A percentile compares a stretch with the other conserved stretches of the same genome.
Evolutionary conservation across 2,329 filamentous ascomycete genomes (phyloP).

Genomic region (Fusarium sp.): DNA sequence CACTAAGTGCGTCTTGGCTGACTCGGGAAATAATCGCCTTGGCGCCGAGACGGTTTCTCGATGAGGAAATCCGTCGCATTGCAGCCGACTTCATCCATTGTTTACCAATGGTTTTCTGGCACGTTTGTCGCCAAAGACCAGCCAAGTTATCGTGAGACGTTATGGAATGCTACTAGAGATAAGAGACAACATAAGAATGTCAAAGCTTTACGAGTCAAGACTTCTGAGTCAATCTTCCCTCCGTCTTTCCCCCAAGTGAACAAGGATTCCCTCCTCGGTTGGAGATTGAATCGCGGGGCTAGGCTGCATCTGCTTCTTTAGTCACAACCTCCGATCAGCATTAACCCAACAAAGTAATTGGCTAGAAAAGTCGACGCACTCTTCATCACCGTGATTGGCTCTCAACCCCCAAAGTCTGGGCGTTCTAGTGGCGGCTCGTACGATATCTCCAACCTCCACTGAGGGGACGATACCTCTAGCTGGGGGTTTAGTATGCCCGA

Average conservation of each 20-base stretch:
- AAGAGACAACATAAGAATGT: background rate
- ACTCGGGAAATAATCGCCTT: slow-evolving; percentile 26
- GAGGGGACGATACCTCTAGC: background rate
- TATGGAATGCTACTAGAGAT: background rate
- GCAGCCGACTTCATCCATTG: background rate
- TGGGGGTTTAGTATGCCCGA: background rate
- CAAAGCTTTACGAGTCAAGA: background rate
- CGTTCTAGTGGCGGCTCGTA: slow-evolving; percentile 3
- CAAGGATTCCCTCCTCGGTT: background rate
- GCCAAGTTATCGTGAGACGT: background rate
- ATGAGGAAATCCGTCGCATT: background rate
- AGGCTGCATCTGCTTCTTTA: background rate
- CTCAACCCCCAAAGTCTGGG: background rate
- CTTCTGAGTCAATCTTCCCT: background rate
- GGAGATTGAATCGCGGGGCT: background rate
- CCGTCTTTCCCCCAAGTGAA: background rate
- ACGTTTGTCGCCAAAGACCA: background rate
- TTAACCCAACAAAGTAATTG: background rate
- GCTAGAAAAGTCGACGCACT: background rate
- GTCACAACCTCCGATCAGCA: background rate
- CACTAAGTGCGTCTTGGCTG: slow-evolving; percentile 9
- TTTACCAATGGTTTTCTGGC: fast-evolving
- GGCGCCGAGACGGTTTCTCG: background rate
- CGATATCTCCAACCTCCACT: slow-evolving; percentile 19
- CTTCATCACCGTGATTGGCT: background rate